Evolutionary conservation across 2,329 filamentous ascomycete genomes (phyloP), one percentile per base, ranked within the genome.

Genomic region (Ophiostoma australiae): DNA sequence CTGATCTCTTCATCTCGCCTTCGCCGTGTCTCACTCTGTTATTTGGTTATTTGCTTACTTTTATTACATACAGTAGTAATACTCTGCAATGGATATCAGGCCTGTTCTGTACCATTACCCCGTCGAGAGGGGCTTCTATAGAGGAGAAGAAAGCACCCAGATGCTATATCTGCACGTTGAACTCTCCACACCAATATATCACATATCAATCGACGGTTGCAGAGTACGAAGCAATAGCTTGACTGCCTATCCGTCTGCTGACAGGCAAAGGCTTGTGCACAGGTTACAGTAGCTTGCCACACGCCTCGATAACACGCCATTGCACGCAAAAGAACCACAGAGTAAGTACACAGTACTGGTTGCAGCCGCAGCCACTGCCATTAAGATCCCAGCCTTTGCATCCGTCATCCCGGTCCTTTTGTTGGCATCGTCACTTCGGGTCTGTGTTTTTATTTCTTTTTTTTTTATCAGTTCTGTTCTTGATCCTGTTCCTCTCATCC

Each of bases 21-120:
- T 67, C 66, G 66, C 66, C 67, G 67, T 68, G 41, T 68, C 67
- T 68, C 44, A 68, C 44, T n/a, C 52, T 27, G 27, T 58, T 17
- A 27, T 27, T 58, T 31, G 13, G 10, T 58, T 27, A 41, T 13
- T 41, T 31, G 27, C 27, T 31, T 31, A 1, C 8, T 41, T 15
- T 41, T 13, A 41, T 41, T 41, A 13, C 39, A 15, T 23, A n/a
- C 20, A 20, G 20, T 48, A 48, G 44, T 20, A 48, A 1, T 31
- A 39, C 37, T 39, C 11, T 39, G 17, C 44, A 20, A 48, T 48
- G 17, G 44, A 3, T n/a, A 48, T 44, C 41, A 44, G 15, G 44
- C 6, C 37, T 20, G 7, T 48, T 58, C 10, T 31, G 52, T 58
- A 58, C 23, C n/a, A 31, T 31, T 58, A 55, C n/a, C 52, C n/a